These are phyloP conservation scores for Botrytis medusae DNA, from an alignment of 2,329 filamentous ascomycete species.

Conservation along the genomic window DNA sequence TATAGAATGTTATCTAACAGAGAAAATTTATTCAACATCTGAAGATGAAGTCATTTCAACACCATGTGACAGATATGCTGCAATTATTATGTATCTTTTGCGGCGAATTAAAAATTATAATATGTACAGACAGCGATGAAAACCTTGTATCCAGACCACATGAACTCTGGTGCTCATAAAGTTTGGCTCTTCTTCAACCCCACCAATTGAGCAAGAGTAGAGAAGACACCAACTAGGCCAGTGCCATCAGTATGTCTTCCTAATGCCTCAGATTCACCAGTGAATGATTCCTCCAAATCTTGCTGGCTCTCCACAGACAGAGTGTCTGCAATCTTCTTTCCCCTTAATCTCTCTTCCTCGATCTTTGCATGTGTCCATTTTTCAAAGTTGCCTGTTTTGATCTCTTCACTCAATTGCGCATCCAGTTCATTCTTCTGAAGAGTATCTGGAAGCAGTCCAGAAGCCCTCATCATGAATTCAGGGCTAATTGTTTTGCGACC, in stretches of 20 bases:
- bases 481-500: slow-evolving; percentile 65
- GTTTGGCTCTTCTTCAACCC: slow-evolving; percentile 38
- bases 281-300: slow-evolving; percentile 33
- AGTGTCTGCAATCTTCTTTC: slow-evolving; percentile 29
- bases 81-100: neutral
- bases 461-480: slow-evolving; percentile 58
- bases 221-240: slow-evolving; percentile 41
- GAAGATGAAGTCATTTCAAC: neutral
- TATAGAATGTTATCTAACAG: neutral
- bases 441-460: slow-evolving; percentile 56
- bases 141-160: neutral
- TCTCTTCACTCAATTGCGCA: neutral
- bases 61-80: neutral
- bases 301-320: slow-evolving; percentile 30
- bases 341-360: slow-evolving; percentile 27
- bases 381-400: neutral
- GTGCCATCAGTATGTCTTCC: slow-evolving; percentile 43
- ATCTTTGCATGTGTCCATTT: slow-evolving; percentile 8
- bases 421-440: neutral
- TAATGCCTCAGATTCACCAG: slow-evolving; percentile 37
- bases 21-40: neutral
- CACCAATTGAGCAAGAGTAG: slow-evolving; percentile 41
- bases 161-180: slow-evolving; percentile 27
- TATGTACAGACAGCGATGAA: neutral
- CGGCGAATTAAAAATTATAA: neutral